A percentile compares a stretch with the other conserved stretches of the same genome.
These are phyloP conservation scores for Myxozyma nipponensis DNA, from an alignment of 805 yeast genomes.

Conservation along the genomic window DNA sequence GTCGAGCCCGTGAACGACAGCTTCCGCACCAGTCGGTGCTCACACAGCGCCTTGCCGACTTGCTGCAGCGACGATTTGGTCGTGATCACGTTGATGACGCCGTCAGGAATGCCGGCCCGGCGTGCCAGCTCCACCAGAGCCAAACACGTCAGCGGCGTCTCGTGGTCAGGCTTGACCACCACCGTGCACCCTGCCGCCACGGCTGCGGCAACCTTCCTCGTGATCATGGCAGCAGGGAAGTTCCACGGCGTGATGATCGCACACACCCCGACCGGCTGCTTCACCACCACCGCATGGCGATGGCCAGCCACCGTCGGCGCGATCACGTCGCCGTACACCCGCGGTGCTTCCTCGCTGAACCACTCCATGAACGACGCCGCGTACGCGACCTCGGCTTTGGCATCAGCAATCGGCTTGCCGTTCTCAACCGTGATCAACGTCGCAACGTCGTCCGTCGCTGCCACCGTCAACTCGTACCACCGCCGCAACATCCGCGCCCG, in stretches of 20 bases:
- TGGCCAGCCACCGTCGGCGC: slow-evolving; percentile 30
- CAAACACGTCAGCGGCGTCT: slow-evolving; percentile 69
- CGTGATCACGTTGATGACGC: slow-evolving; percentile 59
- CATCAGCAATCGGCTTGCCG: slow-evolving; percentile 69
- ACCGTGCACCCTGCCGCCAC: slow-evolving; percentile 76
- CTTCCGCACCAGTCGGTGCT: slow-evolving; percentile 54
- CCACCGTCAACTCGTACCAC: slow-evolving; percentile 52
- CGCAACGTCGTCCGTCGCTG: slow-evolving; percentile 63
- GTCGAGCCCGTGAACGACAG: slow-evolving; percentile 80
- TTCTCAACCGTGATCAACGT: slow-evolving; percentile 62
- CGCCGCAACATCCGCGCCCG: slow-evolving; percentile 52
- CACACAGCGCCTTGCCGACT: slow-evolving; percentile 57
- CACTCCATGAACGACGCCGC: slow-evolving; percentile 81
- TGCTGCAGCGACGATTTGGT: slow-evolving; percentile 39
- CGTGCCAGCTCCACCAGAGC: slow-evolving; percentile 60
- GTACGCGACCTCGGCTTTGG: slow-evolving; percentile 63
- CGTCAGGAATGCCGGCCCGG: slow-evolving; percentile 69
- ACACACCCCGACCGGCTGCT: slow-evolving; percentile 79
- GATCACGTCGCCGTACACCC: slow-evolving; percentile 62
- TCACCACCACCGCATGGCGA: slow-evolving; percentile 53
- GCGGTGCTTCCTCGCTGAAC: slow-evolving; percentile 81
- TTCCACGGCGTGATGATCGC: slow-evolving; percentile 83
- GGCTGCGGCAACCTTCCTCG: slow-evolving; percentile 58
- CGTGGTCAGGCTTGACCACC: slow-evolving; percentile 72
- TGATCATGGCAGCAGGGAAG: slow-evolving; percentile 59